Percentiles rank a stretch among this genome's conserved stretches.
Evolutionary conservation across 768 basidiomycete genomes (phyloP).

Genomic region (Candolleomyces aberdarensis): DNA sequence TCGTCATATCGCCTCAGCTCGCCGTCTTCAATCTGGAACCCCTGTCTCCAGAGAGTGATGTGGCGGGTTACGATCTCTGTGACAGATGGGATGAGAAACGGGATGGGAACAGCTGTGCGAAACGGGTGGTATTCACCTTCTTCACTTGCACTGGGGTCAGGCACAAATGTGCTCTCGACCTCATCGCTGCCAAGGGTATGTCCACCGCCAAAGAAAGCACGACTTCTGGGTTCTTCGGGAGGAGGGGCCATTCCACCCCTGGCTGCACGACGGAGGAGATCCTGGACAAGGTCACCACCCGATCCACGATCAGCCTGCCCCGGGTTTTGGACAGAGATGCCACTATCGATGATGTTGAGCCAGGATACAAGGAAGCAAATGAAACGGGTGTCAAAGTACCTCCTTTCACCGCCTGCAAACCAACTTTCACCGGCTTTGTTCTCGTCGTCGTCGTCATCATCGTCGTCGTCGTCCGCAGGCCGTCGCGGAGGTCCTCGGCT

Average conservation of each 20-base stretch:
- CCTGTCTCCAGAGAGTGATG: slow-evolving; percentile 91
- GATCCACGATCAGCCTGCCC: slow-evolving; percentile 31
- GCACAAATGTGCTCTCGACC: slow-evolving; percentile 70
- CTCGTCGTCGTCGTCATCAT: slow-evolving; percentile 31
- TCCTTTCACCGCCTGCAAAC: slow-evolving; percentile 95
- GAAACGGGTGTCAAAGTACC: slow-evolving; percentile 39
- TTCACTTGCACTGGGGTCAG: slow-evolving; percentile 57
- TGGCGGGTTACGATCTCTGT: slow-evolving; percentile 60
- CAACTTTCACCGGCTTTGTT: slow-evolving; percentile 58
- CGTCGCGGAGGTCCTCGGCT: slow-evolving; percentile 4
- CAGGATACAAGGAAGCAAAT: neutral
- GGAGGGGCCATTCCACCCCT: slow-evolving; percentile 20
- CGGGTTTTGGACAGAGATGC: slow-evolving; percentile 87
- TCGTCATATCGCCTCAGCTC: slow-evolving; percentile 82
- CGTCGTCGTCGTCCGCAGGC: neutral
- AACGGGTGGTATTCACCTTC: slow-evolving; percentile 19
- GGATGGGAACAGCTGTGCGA: neutral
- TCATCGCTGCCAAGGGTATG: slow-evolving; percentile 90
- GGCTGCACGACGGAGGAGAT: neutral
- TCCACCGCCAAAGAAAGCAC: slow-evolving; percentile 66
- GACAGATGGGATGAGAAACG: neutral
- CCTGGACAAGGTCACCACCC: neutral
- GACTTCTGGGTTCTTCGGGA: slow-evolving; percentile 16
- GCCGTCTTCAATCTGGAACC: slow-evolving; percentile 90
- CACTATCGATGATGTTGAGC: slow-evolving; percentile 43